These are phyloP conservation scores for Aspergillus sp. DNA, from an alignment of 2,329 filamentous ascomycete species.

Conservation along the genomic window DNA sequence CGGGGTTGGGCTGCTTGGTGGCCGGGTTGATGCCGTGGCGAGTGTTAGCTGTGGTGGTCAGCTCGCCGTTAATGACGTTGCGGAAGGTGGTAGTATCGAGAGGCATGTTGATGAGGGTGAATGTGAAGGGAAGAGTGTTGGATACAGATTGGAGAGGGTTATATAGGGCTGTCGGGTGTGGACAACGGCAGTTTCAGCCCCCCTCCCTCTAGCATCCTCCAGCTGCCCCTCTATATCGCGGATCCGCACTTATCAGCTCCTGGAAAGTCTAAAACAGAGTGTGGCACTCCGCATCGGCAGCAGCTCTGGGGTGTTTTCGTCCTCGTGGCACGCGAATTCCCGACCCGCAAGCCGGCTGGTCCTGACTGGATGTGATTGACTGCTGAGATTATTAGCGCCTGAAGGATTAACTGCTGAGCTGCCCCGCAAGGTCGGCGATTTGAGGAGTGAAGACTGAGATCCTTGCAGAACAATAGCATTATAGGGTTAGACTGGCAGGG, in stretches of 20 bases:
- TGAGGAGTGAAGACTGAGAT: too few species aligned
- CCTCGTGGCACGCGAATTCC: too few species aligned
- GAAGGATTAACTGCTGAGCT: too few species aligned
- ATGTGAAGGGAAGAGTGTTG: background rate
- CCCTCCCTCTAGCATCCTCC: too few species aligned
- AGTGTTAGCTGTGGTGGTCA: constrained; percentile 44
- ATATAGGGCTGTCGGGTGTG: background rate
- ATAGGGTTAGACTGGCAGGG: too few species aligned
- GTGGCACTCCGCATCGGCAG: too few species aligned
- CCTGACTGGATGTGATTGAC: too few species aligned
- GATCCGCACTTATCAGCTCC: background rate
- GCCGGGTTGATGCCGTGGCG: constrained; percentile 54
- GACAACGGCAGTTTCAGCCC: background rate
- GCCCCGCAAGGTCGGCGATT: too few species aligned
- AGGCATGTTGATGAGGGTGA: constrained; percentile 9
- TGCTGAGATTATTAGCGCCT: too few species aligned
- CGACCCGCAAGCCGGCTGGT: too few species aligned
- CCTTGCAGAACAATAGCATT: too few species aligned
- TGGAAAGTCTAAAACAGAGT: background rate
- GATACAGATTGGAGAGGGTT: background rate
- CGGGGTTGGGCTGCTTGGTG: constrained; percentile 49
- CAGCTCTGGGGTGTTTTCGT: too few species aligned
- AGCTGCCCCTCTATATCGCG: background rate
- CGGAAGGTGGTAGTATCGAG: constrained; percentile 40
- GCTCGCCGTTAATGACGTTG: constrained; percentile 54